These are phyloP conservation scores for Spergularia bocconei DNA, from an alignment of 148 eudicot species.

Conservation along the genomic window DNA sequence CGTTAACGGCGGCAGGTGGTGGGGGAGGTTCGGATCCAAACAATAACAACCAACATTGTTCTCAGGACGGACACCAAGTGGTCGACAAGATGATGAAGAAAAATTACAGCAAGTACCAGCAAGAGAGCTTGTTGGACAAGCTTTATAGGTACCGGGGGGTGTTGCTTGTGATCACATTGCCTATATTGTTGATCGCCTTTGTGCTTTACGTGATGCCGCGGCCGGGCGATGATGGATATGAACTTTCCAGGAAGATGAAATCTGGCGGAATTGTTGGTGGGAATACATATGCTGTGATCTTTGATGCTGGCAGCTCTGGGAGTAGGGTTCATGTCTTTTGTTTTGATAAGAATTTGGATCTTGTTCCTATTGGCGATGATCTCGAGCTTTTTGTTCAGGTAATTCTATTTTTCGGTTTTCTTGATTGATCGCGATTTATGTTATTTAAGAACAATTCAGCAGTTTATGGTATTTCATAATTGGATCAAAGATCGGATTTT, in stretches of 20 bases:
- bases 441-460: neutral
- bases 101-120: slow-evolving; percentile 32
- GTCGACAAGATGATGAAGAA: slow-evolving; percentile 58
- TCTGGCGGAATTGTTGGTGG: slow-evolving; percentile 10
- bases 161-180: slow-evolving; percentile 57
- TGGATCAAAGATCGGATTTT: neutral
- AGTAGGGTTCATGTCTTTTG: slow-evolving; percentile 97
- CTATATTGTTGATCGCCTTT: slow-evolving; percentile 51
- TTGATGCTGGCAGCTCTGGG: slow-evolving; percentile 96
- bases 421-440: slow-evolving; percentile 4
- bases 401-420: slow-evolving; percentile 9
- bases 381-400: slow-evolving; percentile 60
- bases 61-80: slow-evolving; percentile 30
- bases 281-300: slow-evolving; percentile 68
- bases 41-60: neutral
- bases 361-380: slow-evolving; percentile 64
- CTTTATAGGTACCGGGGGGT: slow-evolving; percentile 48
- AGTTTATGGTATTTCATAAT: neutral
- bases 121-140: slow-evolving; percentile 54
- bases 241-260: slow-evolving; percentile 41
- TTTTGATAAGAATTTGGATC: slow-evolving; percentile 75
- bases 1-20: slow-evolving; percentile 16
- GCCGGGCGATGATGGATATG: slow-evolving; percentile 22
- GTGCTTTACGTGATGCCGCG: slow-evolving; percentile 63
- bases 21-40: slow-evolving; percentile 24